A percentile compares a stretch with the other conserved stretches of the same genome.
These are phyloP conservation scores for Cephalotrichum gorgonifer DNA, from an alignment of 2,329 filamentous ascomycete species.

Conservation along the genomic window DNA sequence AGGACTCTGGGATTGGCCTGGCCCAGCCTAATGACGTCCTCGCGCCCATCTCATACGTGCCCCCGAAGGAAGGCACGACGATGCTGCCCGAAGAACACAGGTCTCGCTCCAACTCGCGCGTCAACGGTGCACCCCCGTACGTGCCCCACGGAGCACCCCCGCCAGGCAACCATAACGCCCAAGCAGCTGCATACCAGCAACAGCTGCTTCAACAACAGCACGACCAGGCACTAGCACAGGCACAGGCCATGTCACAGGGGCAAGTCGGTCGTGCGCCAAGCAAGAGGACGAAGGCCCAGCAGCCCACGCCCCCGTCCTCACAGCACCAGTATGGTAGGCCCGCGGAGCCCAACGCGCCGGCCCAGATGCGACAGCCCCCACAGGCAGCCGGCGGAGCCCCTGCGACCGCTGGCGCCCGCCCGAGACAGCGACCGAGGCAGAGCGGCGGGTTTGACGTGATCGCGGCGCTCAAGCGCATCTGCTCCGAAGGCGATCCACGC, in stretches of 20 bases:
- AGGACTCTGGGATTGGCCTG: slow-evolving; percentile 55
- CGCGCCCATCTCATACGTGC: slow-evolving; percentile 29
- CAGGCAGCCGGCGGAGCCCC: slow-evolving; percentile 25
- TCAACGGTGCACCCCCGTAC: slow-evolving; percentile 42
- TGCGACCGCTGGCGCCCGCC: slow-evolving; percentile 38
- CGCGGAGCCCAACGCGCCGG: neutral
- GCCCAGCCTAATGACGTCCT: slow-evolving; percentile 42
- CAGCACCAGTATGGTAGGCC: slow-evolving; percentile 23
- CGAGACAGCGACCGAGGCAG: slow-evolving; percentile 68
- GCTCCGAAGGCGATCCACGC: slow-evolving; percentile 79
- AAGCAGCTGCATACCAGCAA: slow-evolving; percentile 45
- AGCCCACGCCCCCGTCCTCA: slow-evolving; percentile 39
- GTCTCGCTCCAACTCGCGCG: slow-evolving; percentile 58
- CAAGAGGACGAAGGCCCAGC: slow-evolving; percentile 50
- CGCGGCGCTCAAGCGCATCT: slow-evolving; percentile 75
- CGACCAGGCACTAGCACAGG: slow-evolving; percentile 70
- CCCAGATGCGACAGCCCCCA: neutral
- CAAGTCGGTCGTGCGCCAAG: slow-evolving; percentile 65
- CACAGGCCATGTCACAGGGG: slow-evolving; percentile 58
- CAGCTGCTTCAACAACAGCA: slow-evolving; percentile 71
- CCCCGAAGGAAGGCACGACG: slow-evolving; percentile 43
- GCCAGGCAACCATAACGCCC: slow-evolving; percentile 21
- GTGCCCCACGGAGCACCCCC: slow-evolving; percentile 21
- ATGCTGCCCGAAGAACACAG: slow-evolving; percentile 59
- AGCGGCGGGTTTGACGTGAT: slow-evolving; percentile 77